These are phyloP conservation scores for Colletotrichum musae DNA, from an alignment of 2,329 filamentous ascomycete genomes.

Conservation along the genomic window DNA sequence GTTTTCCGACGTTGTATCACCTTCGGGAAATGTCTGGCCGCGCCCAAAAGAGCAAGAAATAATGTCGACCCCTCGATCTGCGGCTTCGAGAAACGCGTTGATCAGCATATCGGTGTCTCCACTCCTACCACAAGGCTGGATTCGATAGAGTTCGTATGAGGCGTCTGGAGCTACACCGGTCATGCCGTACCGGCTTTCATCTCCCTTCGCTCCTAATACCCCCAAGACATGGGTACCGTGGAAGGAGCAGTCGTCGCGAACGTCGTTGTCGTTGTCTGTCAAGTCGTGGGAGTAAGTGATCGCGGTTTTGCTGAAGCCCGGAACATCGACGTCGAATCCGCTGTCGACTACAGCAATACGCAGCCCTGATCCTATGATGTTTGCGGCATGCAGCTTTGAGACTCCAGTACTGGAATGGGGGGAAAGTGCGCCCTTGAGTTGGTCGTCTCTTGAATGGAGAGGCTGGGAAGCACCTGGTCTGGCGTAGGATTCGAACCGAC, in stretches of 20 bases:
- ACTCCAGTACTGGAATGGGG: constrained; percentile 47
- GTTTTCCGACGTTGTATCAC: neutral
- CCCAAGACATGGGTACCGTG: constrained; percentile 30
- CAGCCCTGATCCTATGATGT: constrained; percentile 19
- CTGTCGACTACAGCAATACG: constrained; percentile 26
- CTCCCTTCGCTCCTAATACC: constrained; percentile 22
- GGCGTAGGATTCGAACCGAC: neutral
- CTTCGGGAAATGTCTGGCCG: constrained; percentile 10
- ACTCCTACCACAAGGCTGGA: constrained; percentile 38
- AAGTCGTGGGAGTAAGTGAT: constrained; percentile 17
- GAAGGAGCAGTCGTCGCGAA: constrained; percentile 14
- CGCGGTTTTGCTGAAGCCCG: constrained; percentile 17
- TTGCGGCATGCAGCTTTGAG: constrained; percentile 19
- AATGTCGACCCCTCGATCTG: constrained; percentile 16
- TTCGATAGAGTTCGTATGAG: constrained; percentile 43
- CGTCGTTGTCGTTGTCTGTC: constrained; percentile 28
- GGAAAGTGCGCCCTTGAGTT: constrained; percentile 1
- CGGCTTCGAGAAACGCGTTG: constrained; percentile 26
- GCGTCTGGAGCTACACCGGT: constrained; percentile 46
- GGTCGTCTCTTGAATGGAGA: neutral
- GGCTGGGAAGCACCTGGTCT: neutral
- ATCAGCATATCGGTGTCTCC: constrained; percentile 33
- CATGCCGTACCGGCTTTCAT: constrained; percentile 41
- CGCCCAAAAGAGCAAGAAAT: constrained; percentile 23
- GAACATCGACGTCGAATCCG: constrained; percentile 17